A percentile compares a stretch with the other conserved stretches of the same genome.
Conservation (phyloP, 306 rosid species). For the Pyrus communis region DNA sequence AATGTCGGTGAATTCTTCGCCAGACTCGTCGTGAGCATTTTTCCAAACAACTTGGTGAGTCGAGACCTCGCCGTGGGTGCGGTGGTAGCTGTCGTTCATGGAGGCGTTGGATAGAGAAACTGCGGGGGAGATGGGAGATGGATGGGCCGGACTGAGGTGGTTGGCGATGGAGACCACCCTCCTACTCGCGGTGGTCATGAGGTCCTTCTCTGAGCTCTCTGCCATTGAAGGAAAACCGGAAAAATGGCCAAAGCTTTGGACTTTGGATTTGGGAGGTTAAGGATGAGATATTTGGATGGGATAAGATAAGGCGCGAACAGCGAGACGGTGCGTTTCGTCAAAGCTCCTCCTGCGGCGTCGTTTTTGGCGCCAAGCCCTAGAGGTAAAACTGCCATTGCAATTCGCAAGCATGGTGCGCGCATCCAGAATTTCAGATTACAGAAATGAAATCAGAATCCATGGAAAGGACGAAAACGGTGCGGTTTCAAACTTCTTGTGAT, state of each 20-base stretch:
- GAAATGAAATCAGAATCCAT: neutral
- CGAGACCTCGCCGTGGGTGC: conserved; percentile 61
- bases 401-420: neutral
- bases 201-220: conserved; percentile 34
- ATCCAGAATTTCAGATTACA: neutral
- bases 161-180: conserved; percentile 50
- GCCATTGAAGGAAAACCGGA: conserved; percentile 10
- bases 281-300: neutral
- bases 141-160: conserved; percentile 41
- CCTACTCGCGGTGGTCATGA: conserved; percentile 27
- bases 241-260: neutral
- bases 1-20: conserved; percentile 57
- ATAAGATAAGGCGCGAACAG: neutral
- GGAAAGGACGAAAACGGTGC: neutral
- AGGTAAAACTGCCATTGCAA: neutral
- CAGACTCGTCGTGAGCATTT: conserved; percentile 34
- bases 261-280: neutral
- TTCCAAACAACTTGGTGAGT: conserved; percentile 54
- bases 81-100: conserved; percentile 43
- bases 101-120: conserved; percentile 30
- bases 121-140: neutral
- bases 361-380: neutral
- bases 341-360: neutral
- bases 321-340: neutral
- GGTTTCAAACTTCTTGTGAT: neutral